Conservation (phyloP, 2,329 filamentous ascomycete genomes). For the Hypomyces rosellus region DNA sequence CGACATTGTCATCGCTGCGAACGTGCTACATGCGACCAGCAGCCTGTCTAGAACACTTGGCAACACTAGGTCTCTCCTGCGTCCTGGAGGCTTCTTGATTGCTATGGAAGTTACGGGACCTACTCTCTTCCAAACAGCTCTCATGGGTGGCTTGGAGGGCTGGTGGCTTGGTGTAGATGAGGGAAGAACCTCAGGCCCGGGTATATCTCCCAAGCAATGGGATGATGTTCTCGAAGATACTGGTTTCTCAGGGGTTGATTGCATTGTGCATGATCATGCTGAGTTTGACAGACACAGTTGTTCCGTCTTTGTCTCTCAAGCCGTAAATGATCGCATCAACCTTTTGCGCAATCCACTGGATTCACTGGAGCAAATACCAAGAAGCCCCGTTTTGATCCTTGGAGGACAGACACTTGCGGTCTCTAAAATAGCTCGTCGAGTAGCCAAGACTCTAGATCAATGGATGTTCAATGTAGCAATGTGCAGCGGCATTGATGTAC, state of each 20-base stretch:
- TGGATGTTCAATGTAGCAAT: background rate
- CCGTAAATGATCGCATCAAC: background rate
- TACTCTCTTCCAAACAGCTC: slow-evolving; percentile 11
- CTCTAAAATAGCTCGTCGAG: background rate
- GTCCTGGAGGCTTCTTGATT: slow-evolving; percentile 40
- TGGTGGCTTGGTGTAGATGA: slow-evolving; percentile 24
- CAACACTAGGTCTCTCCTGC: slow-evolving; percentile 31
- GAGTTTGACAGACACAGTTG: background rate
- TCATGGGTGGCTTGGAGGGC: slow-evolving; percentile 22
- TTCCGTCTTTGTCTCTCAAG: background rate
- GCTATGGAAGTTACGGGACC: slow-evolving; percentile 32
- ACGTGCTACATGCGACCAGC: slow-evolving; percentile 16
- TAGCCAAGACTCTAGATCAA: background rate
- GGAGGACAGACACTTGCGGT: background rate
- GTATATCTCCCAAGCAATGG: slow-evolving; percentile 2
- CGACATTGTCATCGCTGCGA: slow-evolving; percentile 30
- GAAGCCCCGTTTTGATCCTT: background rate
- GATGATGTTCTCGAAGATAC: background rate
- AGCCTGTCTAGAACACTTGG: slow-evolving; percentile 17
- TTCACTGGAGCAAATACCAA: background rate
- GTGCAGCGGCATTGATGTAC: background rate
- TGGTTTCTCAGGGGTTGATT: slow-evolving; percentile 11
- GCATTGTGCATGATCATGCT: slow-evolving; percentile 3
- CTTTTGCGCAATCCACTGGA: background rate
- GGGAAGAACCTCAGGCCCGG: slow-evolving; percentile 12